Evolutionary conservation across 2,329 filamentous ascomycete genomes (phyloP), one percentile per base, ranked within the genome.

Genomic region (Cladosporium sp.): DNA sequence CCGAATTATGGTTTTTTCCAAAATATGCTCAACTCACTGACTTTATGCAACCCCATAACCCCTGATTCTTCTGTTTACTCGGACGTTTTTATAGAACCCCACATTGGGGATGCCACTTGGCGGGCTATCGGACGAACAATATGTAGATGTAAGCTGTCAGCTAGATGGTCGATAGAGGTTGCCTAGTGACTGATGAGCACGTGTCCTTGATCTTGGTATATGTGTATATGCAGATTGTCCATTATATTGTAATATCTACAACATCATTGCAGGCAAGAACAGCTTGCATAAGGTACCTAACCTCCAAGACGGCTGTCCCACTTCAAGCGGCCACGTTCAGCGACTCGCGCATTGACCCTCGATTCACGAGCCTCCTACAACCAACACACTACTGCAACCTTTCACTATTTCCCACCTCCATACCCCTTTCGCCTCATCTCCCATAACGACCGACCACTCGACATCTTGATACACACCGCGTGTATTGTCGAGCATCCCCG

Each of bases 261-360:
- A 21, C 7, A 47, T 24, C 2, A 24, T 30, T 12, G 30, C 18
- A 34, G 52, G 52, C 28, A 55, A 34, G 26, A 54, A 54, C 52
- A 55, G 28, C 52, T 55, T 34, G 52, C 52, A 55, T 11, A 24
- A 24, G 24, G 24, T 24, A 14, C 52, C 26, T 47, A 26, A 32
- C 36, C 57, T 24, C 24, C 21, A n/a, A 59, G 57, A 38, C 57
- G 24, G n/a, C 11, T 32, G 55, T 59, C 57, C 57, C 57, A 59
- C 57, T 59, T 59, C 55, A 59, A 59, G 57, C 57, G 57, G 57
- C 47, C 57, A 59, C 57, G 57, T 59, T 59, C 55, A 59, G 57
- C 55, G 55, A 58, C 55, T 58, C 34, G 57, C 38, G 57, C 57
- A 59, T 59, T 59, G 57, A 59, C 57, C 32, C 36, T 58, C 12